Base-by-base conservation (phyloP, 371 early-diverging fungal genomes). In the Mortierella sp. region DNA sequence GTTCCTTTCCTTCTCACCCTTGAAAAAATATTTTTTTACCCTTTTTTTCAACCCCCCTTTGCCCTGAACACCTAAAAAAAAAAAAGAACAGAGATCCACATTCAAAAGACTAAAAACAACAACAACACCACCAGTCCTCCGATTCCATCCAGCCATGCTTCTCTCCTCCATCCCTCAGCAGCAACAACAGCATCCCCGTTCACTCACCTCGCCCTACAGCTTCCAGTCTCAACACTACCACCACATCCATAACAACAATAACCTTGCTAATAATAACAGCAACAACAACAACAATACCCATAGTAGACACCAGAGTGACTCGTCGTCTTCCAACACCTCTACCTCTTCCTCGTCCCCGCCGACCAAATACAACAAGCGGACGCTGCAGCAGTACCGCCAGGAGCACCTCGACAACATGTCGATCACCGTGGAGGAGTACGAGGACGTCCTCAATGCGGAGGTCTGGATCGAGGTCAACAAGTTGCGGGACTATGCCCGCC, bases 391-490 rank as follows among this genome's bases (percentile, higher is more conserved):
- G 68, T 78, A 69, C 44, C 83, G 83, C 39, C 83, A 83, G 64
- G 83, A 78, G 64, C 83, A 76, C 14, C 73, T 78, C 19, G 83
- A 83, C n/a, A 79, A 76, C 79, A 83, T 83, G 83, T 83, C 83
- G n/a, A 83, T 83, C 58, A 90, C 90, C 31, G 85, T 92, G 16
- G 91, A 91, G 68, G 96, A 97, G 76, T 95, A 94, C 84, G 85
- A 88, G 75, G 95, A 96, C 66, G 91, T 96, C 44, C 87, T 97
- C 50, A 93, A 93, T 84, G 93, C 97, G 22, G 97, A 97, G 85
- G 95, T 95, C 24, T 92, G 92, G 79, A 92, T 98, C 66, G 97
- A 97, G 76, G 86, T 97, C 44, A 94, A 94, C 74, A 92, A 93
- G 86, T 88, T 98, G 71, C 88, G 96, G 63, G 91, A 93, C 67